These are phyloP conservation scores for Flaveria trinervia DNA, from an alignment of 129 eudicot species.

Conservation along the genomic window DNA sequence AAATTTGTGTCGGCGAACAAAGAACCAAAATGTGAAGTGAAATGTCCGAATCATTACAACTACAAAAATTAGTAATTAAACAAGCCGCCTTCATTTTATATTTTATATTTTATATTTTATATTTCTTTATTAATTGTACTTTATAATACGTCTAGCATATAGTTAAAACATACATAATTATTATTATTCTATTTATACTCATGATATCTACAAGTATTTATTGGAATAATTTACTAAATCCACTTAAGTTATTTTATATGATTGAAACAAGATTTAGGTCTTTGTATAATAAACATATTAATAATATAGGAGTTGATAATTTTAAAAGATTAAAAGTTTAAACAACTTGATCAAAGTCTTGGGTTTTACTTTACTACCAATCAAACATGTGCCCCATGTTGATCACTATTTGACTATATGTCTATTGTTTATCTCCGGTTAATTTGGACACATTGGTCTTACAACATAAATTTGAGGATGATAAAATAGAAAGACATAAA, in stretches of 20 bases:
- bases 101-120: not conserved
- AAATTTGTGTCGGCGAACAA: constrained; percentile 24
- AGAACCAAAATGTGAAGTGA: constrained; percentile 18
- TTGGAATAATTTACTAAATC: not conserved
- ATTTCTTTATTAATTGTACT: not conserved
- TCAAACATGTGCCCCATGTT: not conserved
- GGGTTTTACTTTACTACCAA: not conserved
- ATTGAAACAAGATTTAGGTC: not conserved
- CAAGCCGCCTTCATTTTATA: constrained; percentile 8
- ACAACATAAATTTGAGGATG: not conserved
- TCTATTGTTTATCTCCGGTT: not conserved
- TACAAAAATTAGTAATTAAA: constrained; percentile 1
- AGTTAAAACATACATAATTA: not conserved
- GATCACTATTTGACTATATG: not conserved
- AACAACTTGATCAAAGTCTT: not conserved
- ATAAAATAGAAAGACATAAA: too few species aligned
- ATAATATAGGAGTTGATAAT: not conserved
- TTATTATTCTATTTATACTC: not conserved
- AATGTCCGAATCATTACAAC: constrained; percentile 20
- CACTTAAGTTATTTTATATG: not conserved
- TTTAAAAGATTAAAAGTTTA: not conserved
- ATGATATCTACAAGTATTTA: not conserved
- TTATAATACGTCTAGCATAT: not conserved
- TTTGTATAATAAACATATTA: not conserved
- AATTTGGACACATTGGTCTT: not conserved